phyloP scores from a whole-genome alignment of 2,329 filamentous ascomycete species.

The Monosporascus sp. region DNA sequence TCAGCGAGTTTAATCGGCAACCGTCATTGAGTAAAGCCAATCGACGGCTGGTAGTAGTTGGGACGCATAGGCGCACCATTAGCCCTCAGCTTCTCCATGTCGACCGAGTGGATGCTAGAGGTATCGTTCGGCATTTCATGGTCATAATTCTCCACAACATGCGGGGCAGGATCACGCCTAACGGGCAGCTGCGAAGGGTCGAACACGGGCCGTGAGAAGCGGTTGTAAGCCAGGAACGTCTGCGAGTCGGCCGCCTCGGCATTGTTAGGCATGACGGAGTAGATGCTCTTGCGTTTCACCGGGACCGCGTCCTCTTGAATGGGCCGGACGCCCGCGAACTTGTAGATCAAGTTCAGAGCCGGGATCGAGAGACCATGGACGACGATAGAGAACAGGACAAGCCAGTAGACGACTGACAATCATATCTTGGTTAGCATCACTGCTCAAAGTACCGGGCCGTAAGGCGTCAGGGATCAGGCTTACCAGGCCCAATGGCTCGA shows the following conservation, averaged over 20 bases:
- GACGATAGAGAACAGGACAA: constrained; percentile 37
- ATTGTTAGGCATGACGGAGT: constrained; percentile 32
- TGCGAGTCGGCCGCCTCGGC: constrained; percentile 31
- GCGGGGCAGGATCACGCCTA: background rate
- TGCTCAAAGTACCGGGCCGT: too few relatives aligned
- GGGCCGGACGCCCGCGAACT: constrained; percentile 31
- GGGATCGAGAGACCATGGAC: constrained; percentile 45
- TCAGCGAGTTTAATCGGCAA: too few relatives aligned
- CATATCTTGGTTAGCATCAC: too few relatives aligned
- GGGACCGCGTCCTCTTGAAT: constrained; percentile 37
- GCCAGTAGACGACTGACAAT: constrained; percentile 32
- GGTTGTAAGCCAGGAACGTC: constrained; percentile 41
- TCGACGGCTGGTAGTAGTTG: too few relatives aligned
- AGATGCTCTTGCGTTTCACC: constrained; percentile 31
- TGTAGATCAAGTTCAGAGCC: constrained; percentile 33
- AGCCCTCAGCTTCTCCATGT: too few relatives aligned
- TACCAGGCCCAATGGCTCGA: constrained; percentile 29
- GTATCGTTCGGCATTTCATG: too few relatives aligned
- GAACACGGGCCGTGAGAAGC: constrained; percentile 36
- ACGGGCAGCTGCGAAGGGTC: background rate
- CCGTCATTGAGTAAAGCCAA: too few relatives aligned
- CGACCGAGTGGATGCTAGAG: too few relatives aligned
- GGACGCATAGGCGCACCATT: too few relatives aligned
- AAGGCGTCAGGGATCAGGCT: background rate
- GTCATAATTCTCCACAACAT: too few relatives aligned